phyloP scores from a whole-genome alignment of 306 rosid species.

The Trichosanthes truncata region DNA sequence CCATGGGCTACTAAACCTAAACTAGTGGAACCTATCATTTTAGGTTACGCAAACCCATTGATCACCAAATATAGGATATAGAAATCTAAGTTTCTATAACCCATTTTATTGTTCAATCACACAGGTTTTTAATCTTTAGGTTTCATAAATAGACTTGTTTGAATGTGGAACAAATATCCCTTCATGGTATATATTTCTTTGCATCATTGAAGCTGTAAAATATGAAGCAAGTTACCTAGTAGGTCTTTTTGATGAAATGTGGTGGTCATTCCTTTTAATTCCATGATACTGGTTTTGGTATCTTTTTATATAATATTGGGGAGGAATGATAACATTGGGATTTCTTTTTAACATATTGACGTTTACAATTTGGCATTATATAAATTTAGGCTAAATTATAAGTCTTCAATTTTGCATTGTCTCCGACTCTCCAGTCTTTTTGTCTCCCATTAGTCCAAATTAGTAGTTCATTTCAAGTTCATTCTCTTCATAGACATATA shows the following conservation, averaged over 20 bases:
- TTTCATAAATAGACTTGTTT: neutral
- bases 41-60: neutral
- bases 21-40: neutral
- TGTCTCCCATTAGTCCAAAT: neutral
- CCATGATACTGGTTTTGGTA: neutral
- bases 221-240: neutral
- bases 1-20: neutral
- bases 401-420: neutral
- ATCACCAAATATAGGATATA: neutral
- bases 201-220: neutral
- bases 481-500: neutral
- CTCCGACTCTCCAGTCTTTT: neutral
- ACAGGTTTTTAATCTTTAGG: neutral
- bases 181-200: neutral
- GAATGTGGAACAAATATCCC: neutral
- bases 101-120: neutral
- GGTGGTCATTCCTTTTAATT: neutral
- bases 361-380: neutral
- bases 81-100: neutral
- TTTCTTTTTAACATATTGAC: neutral
- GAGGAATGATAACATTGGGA: neutral
- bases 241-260: neutral
- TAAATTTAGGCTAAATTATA: neutral
- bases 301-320: neutral
- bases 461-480: neutral